phyloP scores from a whole-genome alignment of 495 filamentous ascomycete species.

The Lentithecium fluviatile region DNA sequence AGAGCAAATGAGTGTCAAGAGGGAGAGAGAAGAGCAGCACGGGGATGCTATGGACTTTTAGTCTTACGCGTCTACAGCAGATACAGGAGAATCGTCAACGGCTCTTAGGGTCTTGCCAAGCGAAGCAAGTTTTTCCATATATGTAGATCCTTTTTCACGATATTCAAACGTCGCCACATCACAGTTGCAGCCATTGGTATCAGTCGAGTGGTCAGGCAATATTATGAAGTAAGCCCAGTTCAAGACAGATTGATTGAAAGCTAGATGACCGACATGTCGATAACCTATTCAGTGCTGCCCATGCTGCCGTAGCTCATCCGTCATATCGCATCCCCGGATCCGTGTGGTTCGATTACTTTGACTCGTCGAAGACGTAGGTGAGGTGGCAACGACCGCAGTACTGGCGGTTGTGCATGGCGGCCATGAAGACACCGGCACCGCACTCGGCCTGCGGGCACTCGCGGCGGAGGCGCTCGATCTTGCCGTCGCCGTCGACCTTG shows the following conservation, averaged over 20 bases:
- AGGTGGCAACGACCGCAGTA: conserved; percentile 99
- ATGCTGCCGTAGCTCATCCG: not conserved
- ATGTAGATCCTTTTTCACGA: no score
- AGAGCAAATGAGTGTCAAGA: conserved; percentile 55
- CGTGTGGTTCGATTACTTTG: conserved; percentile 47
- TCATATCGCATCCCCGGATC: conserved; percentile 1
- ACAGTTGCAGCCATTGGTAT: no score
- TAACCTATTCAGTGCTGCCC: conserved; percentile 12
- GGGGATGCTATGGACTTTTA: conserved; percentile 60
- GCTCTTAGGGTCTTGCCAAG: not conserved
- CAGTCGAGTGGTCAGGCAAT: no score
- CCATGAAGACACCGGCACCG: conserved; percentile 99
- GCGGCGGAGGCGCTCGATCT: conserved; percentile 98
- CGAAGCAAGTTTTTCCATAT: no score
- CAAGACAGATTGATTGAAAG: not conserved
- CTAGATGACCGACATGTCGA: conserved; percentile 17
- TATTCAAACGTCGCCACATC: no score
- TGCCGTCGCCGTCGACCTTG: conserved; percentile 99
- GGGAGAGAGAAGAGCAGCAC: conserved; percentile 60
- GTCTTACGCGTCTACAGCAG: no score
- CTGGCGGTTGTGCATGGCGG: conserved; percentile 98
- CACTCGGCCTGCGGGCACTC: conserved; percentile 96
- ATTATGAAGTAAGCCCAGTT: no score
- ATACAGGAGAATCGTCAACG: no score
- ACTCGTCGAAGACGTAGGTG: conserved; percentile 98